Evolutionary conservation across 2,329 filamentous ascomycete species (phyloP).

Genomic region (Orbilia ellipsospora): DNA sequence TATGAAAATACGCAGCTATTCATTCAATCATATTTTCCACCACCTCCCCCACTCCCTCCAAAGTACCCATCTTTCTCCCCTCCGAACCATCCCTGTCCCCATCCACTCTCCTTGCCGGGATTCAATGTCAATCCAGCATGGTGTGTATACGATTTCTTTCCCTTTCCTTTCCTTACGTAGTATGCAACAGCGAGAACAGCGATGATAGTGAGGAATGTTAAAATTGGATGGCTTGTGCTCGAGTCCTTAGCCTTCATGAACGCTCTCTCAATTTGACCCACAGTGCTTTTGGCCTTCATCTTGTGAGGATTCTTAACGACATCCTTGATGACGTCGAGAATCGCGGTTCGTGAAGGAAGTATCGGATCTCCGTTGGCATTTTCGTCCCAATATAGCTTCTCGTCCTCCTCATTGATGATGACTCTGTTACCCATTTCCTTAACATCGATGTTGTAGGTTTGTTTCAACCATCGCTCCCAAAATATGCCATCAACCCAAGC

Average conservation of each 20-base stretch:
- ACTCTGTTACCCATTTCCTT: conserved; percentile 85
- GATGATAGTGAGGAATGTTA: conserved; percentile 59
- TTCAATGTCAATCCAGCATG: conserved; percentile 46
- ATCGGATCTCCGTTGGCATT: conserved; percentile 91
- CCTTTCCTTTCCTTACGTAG: conserved; percentile 25
- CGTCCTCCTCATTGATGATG: conserved; percentile 97
- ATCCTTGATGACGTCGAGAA: conserved; percentile 84
- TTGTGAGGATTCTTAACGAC: conserved; percentile 75
- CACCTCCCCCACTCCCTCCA: conserved; percentile 32
- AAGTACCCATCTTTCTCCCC: conserved; percentile 52
- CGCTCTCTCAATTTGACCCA: conserved; percentile 75
- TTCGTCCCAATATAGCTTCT: conserved; percentile 92
- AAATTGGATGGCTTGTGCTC: conserved; percentile 64
- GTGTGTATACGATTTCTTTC: conserved; percentile 24
- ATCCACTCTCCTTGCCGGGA: conserved; percentile 39
- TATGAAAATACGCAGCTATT: background rate
- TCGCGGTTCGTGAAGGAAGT: conserved; percentile 86
- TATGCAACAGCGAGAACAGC: conserved; percentile 21
- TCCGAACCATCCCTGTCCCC: conserved; percentile 50
- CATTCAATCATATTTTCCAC: conserved; percentile 47
- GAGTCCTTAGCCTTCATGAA: conserved; percentile 67
- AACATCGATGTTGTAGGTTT: conserved; percentile 92
- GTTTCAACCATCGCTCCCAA: conserved; percentile 96
- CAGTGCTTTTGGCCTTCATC: conserved; percentile 81
- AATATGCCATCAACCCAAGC: conserved; percentile 98